Conservation (phyloP, 306 rosid genomes). For the Arachis stenosperma region DNA sequence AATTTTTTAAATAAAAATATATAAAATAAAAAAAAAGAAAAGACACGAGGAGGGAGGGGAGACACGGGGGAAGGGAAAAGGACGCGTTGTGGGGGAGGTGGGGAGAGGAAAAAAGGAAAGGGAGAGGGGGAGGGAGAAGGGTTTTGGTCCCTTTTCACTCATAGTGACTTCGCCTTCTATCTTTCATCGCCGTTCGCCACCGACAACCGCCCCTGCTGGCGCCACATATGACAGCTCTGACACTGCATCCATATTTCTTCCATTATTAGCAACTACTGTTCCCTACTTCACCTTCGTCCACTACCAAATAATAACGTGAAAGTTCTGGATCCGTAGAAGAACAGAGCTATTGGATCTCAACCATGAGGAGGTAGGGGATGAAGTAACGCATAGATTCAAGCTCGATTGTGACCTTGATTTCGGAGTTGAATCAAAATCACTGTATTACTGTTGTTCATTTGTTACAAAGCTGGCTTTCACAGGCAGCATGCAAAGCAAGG, state of each 20-base stretch:
- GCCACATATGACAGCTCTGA: constrained; percentile 23
- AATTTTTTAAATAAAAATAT: too few species aligned
- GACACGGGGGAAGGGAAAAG: too few species aligned
- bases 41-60: too few species aligned
- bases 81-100: too few species aligned
- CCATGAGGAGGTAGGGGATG: constrained; percentile 50
- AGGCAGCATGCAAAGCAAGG: constrained; percentile 58
- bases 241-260: neutral
- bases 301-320: neutral
- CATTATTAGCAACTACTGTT: neutral
- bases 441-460: neutral
- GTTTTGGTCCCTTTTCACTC: neutral
- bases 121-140: too few species aligned
- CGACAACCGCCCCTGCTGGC: constrained; percentile 30
- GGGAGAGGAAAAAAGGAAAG: too few species aligned
- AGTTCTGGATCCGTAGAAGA: constrained; percentile 13
- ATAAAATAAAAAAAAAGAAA: too few species aligned
- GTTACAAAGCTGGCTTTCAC: constrained; percentile 66
- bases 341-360: constrained; percentile 25
- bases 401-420: neutral
- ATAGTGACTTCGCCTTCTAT: neutral
- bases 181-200: constrained; percentile 12
- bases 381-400: neutral
- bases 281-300: neutral
- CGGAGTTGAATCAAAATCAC: neutral